Evolutionary conservation across 805 yeast species (phyloP).

Genomic region (Ogataea methylovora): DNA sequence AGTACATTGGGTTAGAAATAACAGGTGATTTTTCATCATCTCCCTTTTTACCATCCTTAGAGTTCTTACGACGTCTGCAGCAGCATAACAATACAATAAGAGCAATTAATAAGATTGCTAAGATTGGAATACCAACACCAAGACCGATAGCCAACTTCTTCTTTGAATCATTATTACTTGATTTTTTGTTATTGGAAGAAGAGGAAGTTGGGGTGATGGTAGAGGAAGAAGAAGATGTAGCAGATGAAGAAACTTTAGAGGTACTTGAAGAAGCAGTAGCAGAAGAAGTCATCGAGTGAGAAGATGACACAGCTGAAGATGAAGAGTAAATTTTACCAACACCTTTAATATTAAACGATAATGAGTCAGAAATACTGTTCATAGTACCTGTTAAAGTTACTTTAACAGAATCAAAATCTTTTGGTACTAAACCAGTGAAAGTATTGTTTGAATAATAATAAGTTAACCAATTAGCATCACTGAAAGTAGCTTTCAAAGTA

Average conservation of each 20-base stretch:
- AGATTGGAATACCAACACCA: slow-evolving; percentile 77
- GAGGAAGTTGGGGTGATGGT: slow-evolving; percentile 24
- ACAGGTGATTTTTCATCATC: slow-evolving; percentile 16
- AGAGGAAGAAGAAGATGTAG: slow-evolving; percentile 18
- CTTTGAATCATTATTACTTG: slow-evolving; percentile 19
- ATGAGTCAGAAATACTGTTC: slow-evolving; percentile 27
- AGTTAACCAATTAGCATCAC: slow-evolving; percentile 52
- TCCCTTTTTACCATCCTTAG: slow-evolving; percentile 22
- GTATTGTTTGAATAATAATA: slow-evolving; percentile 57
- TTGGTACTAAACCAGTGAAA: slow-evolving; percentile 60
- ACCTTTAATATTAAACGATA: slow-evolving; percentile 48
- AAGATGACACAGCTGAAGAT: slow-evolving; percentile 16
- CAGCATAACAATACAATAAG: slow-evolving; percentile 49
- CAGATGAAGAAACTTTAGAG: slow-evolving; percentile 16
- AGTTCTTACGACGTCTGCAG: slow-evolving; percentile 34
- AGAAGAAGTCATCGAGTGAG: slow-evolving; percentile 20
- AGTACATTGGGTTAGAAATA: slow-evolving; percentile 33
- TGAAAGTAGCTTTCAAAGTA: slow-evolving; percentile 35
- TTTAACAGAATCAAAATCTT: slow-evolving; percentile 30
- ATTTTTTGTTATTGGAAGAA: slow-evolving; percentile 12
- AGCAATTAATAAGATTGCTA: slow-evolving; percentile 40
- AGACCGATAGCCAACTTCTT: slow-evolving; percentile 78
- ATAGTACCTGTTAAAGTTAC: slow-evolving; percentile 36
- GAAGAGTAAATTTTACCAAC: slow-evolving; percentile 24
- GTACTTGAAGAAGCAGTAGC: slow-evolving; percentile 24